Evolutionary conservation across 208 protist genomes (phyloP).

Genomic region (Acanthamoeba divionensis): DNA sequence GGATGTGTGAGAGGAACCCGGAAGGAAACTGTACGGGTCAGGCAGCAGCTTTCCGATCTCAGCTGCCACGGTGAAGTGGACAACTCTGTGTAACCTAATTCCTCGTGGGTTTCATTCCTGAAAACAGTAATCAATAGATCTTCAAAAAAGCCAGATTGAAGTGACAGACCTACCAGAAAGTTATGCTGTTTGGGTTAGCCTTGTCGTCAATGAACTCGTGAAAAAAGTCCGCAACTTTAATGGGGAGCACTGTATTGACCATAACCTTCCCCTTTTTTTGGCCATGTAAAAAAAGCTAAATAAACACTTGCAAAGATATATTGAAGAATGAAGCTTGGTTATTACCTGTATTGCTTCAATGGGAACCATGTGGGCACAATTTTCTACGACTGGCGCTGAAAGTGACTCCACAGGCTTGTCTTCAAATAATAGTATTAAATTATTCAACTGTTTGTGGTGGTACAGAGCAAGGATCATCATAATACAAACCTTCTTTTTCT

Average conservation of each 20-base stretch:
- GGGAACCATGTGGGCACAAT: no score
- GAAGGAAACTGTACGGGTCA: neutral
- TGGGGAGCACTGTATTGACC: neutral
- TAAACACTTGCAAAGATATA: neutral
- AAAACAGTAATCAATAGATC: no score
- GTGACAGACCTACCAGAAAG: neutral
- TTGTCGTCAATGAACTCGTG: constrained; percentile 10
- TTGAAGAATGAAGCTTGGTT: no score
- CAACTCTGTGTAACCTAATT: neutral
- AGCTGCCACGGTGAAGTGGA: neutral
- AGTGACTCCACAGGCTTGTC: neutral
- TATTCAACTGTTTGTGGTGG: no score
- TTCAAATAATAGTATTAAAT: no score
- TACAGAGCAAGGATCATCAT: no score
- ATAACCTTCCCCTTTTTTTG: neutral
- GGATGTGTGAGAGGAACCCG: constrained; percentile 18
- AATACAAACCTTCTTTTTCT: no score
- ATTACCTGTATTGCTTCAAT: no score
- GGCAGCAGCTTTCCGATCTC: neutral
- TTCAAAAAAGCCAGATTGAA: no score
- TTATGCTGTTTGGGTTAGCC: neutral
- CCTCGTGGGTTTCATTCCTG: no score
- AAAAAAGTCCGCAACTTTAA: neutral
- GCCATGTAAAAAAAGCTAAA: no score
- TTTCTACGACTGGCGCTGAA: neutral